Conservation (phyloP, 345 rosid genomes). For the Litchi chinensis region DNA sequence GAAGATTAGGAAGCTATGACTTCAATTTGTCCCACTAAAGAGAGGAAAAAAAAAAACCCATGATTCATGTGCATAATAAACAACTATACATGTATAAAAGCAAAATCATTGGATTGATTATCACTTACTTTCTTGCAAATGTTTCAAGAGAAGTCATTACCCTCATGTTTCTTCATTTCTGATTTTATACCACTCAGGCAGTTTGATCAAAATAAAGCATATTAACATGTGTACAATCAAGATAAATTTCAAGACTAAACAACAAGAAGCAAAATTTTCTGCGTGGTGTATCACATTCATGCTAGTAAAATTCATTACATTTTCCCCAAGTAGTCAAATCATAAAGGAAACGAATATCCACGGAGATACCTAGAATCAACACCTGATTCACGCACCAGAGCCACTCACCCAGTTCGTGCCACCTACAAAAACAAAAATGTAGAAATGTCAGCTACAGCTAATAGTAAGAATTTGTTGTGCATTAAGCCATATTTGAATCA, state of each 20-base stretch:
- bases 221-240: neutral
- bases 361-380: conserved; percentile 86
- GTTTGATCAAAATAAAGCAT: neutral
- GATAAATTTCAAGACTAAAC: too few species aligned
- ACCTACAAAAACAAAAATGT: conserved; percentile 45
- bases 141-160: neutral
- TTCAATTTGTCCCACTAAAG: too few species aligned
- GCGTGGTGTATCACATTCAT: too few species aligned
- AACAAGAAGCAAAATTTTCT: neutral
- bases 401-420: conserved; percentile 91
- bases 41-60: too few species aligned
- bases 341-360: conserved; percentile 82
- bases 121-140: neutral
- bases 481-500: neutral
- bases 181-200: too few species aligned
- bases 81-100: too few species aligned
- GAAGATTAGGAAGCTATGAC: neutral
- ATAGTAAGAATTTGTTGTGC: neutral
- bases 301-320: neutral
- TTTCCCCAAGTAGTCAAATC: neutral
- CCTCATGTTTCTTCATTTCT: too few species aligned
- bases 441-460: too few species aligned
- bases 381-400: conserved; percentile 83
- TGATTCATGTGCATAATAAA: too few species aligned
- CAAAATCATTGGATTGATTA: too few species aligned